Base-by-base conservation (phyloP, 2,329 filamentous ascomycete species). In the Pestalotiopsis sp. region DNA sequence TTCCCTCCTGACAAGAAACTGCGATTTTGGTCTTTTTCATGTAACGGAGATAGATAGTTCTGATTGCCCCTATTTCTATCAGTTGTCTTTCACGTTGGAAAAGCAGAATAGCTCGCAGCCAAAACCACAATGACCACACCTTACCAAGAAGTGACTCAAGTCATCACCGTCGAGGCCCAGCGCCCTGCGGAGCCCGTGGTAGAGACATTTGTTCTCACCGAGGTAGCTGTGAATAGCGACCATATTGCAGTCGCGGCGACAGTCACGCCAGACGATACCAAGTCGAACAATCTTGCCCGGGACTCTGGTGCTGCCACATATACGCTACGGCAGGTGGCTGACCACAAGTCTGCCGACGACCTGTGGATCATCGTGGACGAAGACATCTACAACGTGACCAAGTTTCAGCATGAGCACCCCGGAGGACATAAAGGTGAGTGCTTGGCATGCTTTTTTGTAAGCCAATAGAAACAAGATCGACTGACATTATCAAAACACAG, bases 321-420 rank as follows among this genome's bases (percentile, higher is more conserved):
- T n/a, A n/a, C 45, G 7, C 6, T 14, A 6, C 45, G 45, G n/a
- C 45, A 75, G 20, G 65, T 75, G 4, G 52, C 71, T 3, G 25
- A 25, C 13, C 74, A 76, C 64, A 73, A 71, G 49, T 64, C 63
- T n/a, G 59, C 67, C 11, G 65, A 67, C 0, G 69, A 72, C 64
- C 36, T 76, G 20, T 76, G 74, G 75, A 67, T 76, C n/a, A 68
- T 74, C 11, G 69, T 76, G 13, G 69, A 74, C 64, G 71, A 68
- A 61, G 71, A 71, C 0, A 69, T 77, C 4, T 77, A 74, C 69
- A 71, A 77, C 62, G 60, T 76, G 52, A 76, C 73, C 12, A 64
- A 67, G 11, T 77, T 74, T 25, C 67, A 72, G 31, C 66, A 71
- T 13, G 64, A 69, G 11, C 75, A 77, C 66, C 75, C 75, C 0